These are phyloP conservation scores for Naematelia aurantialba DNA, from an alignment of 768 basidiomycete species.

Conservation along the genomic window DNA sequence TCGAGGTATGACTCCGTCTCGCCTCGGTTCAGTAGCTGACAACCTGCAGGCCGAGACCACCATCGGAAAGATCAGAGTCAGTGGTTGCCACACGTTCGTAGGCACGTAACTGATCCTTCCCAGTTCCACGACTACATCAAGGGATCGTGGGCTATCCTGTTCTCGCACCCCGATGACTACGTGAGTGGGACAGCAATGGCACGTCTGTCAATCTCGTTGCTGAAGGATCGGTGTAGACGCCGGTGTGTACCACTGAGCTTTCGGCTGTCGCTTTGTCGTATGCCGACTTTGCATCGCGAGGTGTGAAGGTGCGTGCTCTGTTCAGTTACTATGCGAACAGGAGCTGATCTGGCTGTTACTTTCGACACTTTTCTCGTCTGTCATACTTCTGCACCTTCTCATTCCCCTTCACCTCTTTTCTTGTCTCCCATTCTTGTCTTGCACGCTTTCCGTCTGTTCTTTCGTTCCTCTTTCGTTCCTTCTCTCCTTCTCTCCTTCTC, in stretches of 20 bases:
- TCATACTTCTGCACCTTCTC: too few species aligned
- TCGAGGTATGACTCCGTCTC: slow-evolving; percentile 47
- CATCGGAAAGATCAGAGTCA: slow-evolving; percentile 73
- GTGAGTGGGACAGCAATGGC: slow-evolving; percentile 26
- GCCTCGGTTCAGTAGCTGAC: background rate
- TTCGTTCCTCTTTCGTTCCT: too few species aligned
- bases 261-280: slow-evolving; percentile 88
- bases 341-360: too few species aligned
- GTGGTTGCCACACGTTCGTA: slow-evolving; percentile 6
- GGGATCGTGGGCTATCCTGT: slow-evolving; percentile 79
- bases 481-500: too few species aligned
- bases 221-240: slow-evolving; percentile 16
- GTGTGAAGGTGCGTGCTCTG: slow-evolving; percentile 78
- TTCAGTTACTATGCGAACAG: too few species aligned
- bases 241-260: slow-evolving; percentile 73
- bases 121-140: slow-evolving; percentile 80
- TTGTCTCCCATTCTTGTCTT: too few species aligned
- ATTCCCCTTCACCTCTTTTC: too few species aligned
- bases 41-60: slow-evolving; percentile 72
- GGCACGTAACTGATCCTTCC: background rate
- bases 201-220: slow-evolving; percentile 47
- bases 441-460: too few species aligned
- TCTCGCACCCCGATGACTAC: slow-evolving; percentile 77
- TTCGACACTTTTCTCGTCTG: too few species aligned
- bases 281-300: slow-evolving; percentile 76